These are phyloP conservation scores for Acrocalymma vagum DNA, from an alignment of 2,329 filamentous ascomycete species.

Conservation along the genomic window DNA sequence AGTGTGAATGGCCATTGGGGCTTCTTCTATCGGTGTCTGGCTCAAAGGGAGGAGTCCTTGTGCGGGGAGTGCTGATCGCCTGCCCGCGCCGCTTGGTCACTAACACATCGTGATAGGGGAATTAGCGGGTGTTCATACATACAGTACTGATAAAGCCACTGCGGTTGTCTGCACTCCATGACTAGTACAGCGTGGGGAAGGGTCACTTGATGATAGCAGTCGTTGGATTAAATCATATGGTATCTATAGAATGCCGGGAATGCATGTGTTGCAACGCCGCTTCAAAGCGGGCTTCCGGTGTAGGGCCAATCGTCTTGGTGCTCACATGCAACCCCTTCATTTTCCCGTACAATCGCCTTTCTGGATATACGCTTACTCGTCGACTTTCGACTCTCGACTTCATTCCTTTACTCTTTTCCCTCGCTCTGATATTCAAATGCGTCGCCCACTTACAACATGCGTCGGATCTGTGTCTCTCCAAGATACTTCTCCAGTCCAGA, in stretches of 20 bases:
- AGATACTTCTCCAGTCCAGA: constrained; percentile 83
- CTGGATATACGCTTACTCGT: constrained; percentile 11
- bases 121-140: constrained; percentile 16
- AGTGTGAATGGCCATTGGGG: too few relatives aligned
- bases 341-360: constrained; percentile 10
- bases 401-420: background rate
- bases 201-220: constrained; percentile 32
- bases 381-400: background rate
- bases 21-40: too few relatives aligned
- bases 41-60: too few relatives aligned
- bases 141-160: constrained; percentile 29
- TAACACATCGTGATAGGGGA: constrained; percentile 31
- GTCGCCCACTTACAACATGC: constrained; percentile 68
- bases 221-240: constrained; percentile 27
- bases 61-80: constrained; percentile 16
- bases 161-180: constrained; percentile 29
- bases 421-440: background rate
- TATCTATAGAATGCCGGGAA: constrained; percentile 33
- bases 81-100: constrained; percentile 26
- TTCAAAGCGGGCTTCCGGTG: constrained; percentile 20
- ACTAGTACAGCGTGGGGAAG: constrained; percentile 31
- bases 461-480: constrained; percentile 85
- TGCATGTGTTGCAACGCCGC: constrained; percentile 33
- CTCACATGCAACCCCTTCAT: constrained; percentile 12
- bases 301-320: constrained; percentile 20